Conservation (phyloP, 352 stramenopile genomes). For the Globisporangium camurandrum region DNA sequence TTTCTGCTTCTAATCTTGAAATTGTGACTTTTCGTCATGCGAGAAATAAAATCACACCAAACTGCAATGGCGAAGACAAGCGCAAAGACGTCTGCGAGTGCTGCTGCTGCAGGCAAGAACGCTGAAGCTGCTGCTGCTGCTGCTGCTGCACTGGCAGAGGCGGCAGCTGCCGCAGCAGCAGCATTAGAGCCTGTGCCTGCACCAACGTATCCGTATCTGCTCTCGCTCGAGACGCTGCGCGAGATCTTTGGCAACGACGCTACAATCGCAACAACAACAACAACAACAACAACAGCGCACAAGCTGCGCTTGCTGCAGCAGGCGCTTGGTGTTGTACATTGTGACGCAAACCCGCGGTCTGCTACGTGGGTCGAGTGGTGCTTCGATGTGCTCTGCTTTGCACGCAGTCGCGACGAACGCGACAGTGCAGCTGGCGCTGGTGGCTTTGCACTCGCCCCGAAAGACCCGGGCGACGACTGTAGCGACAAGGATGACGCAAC, state of each 20-base stretch:
- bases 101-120: slow-evolving; percentile 1
- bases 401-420: slow-evolving; percentile 7
- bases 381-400: slow-evolving; percentile 62
- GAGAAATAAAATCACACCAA: neutral
- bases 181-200: neutral
- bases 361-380: slow-evolving; percentile 53
- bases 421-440: neutral
- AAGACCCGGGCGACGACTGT: neutral
- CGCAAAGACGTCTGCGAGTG: slow-evolving; percentile 1
- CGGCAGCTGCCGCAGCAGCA: too few species aligned
- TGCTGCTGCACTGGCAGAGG: neutral
- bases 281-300: slow-evolving; percentile 9
- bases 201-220: slow-evolving; percentile 10
- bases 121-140: slow-evolving; percentile 1
- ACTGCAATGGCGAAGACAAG: slow-evolving; percentile 8
- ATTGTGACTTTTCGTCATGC: too few species aligned
- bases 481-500: slow-evolving; percentile 15
- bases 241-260: slow-evolving; percentile 5
- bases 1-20: slow-evolving; percentile 1
- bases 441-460: neutral
- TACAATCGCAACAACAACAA: neutral
- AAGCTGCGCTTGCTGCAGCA: slow-evolving; percentile 23
- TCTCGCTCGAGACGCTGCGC: slow-evolving; percentile 5
- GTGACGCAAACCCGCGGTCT: slow-evolving; percentile 38
- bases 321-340: slow-evolving; percentile 42